phyloP scores from a whole-genome alignment of 75 land plant genomes.

The Sequoia sempervirens region DNA sequence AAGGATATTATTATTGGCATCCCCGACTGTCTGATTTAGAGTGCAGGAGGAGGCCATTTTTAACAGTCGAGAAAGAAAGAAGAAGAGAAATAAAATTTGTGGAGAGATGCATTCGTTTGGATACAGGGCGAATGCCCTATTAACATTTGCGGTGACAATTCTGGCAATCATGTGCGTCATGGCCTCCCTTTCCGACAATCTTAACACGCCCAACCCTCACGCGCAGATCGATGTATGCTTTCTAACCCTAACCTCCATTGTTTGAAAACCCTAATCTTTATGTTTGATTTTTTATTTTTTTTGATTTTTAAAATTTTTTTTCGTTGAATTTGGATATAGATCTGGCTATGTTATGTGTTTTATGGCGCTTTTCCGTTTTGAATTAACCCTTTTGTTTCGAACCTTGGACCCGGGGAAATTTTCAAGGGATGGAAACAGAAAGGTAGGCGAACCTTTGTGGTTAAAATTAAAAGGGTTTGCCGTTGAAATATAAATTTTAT shows the following conservation, averaged over 20 bases:
- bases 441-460: too few relatives aligned
- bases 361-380: too few relatives aligned
- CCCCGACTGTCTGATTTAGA: not conserved
- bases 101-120: slow-evolving; percentile 77
- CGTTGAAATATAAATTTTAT: too few relatives aligned
- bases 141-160: slow-evolving; percentile 74
- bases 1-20: not conserved
- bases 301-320: not conserved
- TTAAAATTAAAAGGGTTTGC: too few relatives aligned
- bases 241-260: not conserved
- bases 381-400: not conserved
- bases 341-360: not conserved
- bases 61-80: slow-evolving; percentile 3
- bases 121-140: slow-evolving; percentile 71
- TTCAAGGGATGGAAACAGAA: not conserved
- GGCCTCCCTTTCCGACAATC: slow-evolving; percentile 78
- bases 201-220: slow-evolving; percentile 60
- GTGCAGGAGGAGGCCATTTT: not conserved
- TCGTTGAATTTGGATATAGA: not conserved
- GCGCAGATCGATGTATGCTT: slow-evolving; percentile 52
- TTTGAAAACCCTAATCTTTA: not conserved
- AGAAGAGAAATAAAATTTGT: not conserved
- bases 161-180: slow-evolving; percentile 71
- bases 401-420: not conserved
- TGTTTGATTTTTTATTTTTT: not conserved